These are phyloP conservation scores for Tolypocladium inflatum DNA, from an alignment of 2,329 filamentous ascomycete species.

Conservation along the genomic window DNA sequence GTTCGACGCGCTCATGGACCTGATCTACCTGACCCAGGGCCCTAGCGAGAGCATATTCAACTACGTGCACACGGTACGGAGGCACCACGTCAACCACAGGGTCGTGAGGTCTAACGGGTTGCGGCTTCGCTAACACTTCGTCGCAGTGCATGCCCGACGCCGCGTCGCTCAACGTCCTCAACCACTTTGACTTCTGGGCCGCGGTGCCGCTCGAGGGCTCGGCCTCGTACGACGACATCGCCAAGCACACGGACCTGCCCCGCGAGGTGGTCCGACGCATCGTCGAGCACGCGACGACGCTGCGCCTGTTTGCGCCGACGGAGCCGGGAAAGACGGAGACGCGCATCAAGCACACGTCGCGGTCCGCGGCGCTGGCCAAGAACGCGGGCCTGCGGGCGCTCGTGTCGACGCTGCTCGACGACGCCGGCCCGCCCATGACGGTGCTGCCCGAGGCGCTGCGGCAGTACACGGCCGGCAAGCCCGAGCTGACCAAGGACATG, in stretches of 20 bases:
- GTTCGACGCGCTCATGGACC: conserved; percentile 33
- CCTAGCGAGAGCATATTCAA: conserved; percentile 41
- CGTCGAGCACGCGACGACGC: conserved; percentile 26
- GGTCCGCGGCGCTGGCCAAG: conserved; percentile 26
- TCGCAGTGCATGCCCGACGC: conserved; percentile 32
- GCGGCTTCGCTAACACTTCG: neutral
- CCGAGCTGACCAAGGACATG: conserved; percentile 21
- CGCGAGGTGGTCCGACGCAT: conserved; percentile 27
- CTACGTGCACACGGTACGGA: conserved; percentile 27
- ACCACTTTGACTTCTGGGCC: conserved; percentile 43
- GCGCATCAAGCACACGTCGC: conserved; percentile 24
- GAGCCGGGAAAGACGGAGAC: conserved; percentile 8
- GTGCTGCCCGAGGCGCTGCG: conserved; percentile 22
- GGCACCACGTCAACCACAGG: too few species aligned
- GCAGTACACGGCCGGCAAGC: conserved; percentile 19
- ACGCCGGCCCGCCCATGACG: conserved; percentile 25
- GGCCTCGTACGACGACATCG: conserved; percentile 31
- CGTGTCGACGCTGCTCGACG: conserved; percentile 26
- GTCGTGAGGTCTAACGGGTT: neutral
- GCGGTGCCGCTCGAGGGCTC: conserved; percentile 37
- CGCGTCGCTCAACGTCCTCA: conserved; percentile 34
- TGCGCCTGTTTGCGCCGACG: conserved; percentile 25
- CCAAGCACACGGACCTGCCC: conserved; percentile 25
- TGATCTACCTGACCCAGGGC: conserved; percentile 35
- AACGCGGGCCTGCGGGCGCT: conserved; percentile 22